Base-by-base conservation (phyloP, 805 yeast genomes). In the Yamadazyma tumulicola region DNA sequence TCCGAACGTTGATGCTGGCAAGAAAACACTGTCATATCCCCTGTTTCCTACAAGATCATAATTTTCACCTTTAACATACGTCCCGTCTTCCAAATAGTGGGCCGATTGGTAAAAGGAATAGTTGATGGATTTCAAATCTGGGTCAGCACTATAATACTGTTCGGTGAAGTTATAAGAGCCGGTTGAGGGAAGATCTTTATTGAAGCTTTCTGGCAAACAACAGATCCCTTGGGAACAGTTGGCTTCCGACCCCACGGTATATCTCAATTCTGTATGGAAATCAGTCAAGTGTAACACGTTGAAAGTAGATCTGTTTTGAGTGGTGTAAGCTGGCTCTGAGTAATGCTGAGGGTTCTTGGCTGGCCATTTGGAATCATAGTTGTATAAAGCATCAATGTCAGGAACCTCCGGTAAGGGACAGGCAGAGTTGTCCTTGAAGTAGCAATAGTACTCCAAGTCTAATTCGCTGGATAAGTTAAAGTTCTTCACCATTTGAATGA, bases 231-330 rank as follows among this genome's bases (percentile, higher is more conserved):
- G 38, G 54, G 75, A 55, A 53, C 82, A 76, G 48, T 77, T 76
- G n/a, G 72, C 73, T 52, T 77, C 84, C 4, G 72, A 53, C 20
- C 81, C 82, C 9, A 74, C 57, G 15, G 63, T 53, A 52, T 73
- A 77, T 42, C 75, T 74, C 36, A 73, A 54, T 50, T 79, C 75
- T 30, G 78, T 55, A 54, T 81, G 87, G 55, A 81, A 75, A 50
- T 81, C 88, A 13, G 81, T 71, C 20, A 81, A 47, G 46, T 81
- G 89, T 41, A 81, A 60, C 4, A 79, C 86, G 39, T 78, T 75
- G 55, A 79, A 75, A 1, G 67, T 61, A 37, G 68, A 52, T 14
- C 51, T 41, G 25, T 45, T 44, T 3, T n/a, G 3, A 3, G 18
- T 7, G 15, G 23, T 19, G 47, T 61, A 64, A 8, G 29, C 41